Evolutionary conservation across 371 early-diverging fungal species (phyloP).

Genomic region (Choanephora cucurbitarum): DNA sequence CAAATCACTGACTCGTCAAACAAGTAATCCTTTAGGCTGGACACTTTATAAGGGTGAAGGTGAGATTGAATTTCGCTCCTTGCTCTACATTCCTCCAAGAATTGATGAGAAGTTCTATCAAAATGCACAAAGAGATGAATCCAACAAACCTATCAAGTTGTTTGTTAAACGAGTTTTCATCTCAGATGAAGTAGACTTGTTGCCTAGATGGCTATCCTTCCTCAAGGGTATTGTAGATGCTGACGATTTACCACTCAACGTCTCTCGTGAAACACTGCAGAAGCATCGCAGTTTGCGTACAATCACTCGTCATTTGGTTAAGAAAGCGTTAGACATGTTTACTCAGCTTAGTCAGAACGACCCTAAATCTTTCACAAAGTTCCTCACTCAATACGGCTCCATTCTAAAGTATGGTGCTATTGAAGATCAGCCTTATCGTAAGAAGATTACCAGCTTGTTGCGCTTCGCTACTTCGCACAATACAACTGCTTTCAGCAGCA

Average conservation of each 20-base stretch:
- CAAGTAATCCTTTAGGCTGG: constrained; percentile 62
- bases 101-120: constrained; percentile 74
- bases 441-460: constrained; percentile 80
- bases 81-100: constrained; percentile 83
- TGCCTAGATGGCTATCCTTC: constrained; percentile 76
- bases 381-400: constrained; percentile 75
- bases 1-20: constrained; percentile 74
- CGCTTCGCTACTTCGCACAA: constrained; percentile 76
- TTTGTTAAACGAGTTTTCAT: constrained; percentile 96
- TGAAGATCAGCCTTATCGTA: constrained; percentile 70
- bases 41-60: constrained; percentile 90
- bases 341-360: constrained; percentile 67
- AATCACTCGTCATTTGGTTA: constrained; percentile 83
- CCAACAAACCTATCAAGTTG: constrained; percentile 87
- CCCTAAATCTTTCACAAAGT: constrained; percentile 70
- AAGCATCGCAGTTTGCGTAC: constrained; percentile 76
- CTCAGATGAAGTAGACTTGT: constrained; percentile 84
- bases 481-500: constrained; percentile 50
- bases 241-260: constrained; percentile 94
- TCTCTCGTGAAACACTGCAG: constrained; percentile 95
- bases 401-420: constrained; percentile 85
- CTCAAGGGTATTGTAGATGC: constrained; percentile 88
- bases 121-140: constrained; percentile 51
- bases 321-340: constrained; percentile 90
- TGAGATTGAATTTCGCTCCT: constrained; percentile 79